Percentiles rank a stretch among this genome's conserved stretches.
phyloP scores from a whole-genome alignment of 2,329 filamentous ascomycete genomes.

The Alternaria panax region DNA sequence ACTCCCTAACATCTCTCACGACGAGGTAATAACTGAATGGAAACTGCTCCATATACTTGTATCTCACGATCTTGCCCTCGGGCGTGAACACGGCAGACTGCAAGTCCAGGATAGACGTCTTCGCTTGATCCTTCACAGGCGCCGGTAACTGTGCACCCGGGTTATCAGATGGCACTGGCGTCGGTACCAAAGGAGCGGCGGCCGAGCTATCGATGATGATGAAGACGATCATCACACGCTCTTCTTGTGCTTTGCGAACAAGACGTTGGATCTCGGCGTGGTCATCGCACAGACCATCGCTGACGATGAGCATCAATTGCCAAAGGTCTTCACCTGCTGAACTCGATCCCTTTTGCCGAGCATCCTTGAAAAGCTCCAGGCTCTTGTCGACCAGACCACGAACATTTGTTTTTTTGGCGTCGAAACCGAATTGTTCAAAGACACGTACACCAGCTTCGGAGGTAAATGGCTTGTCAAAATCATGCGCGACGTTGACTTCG shows the following conservation, averaged over 20 bases:
- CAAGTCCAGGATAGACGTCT: conserved; percentile 81
- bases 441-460: conserved; percentile 83
- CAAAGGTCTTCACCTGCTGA: conserved; percentile 74
- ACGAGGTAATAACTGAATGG: conserved; percentile 98
- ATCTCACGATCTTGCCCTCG: conserved; percentile 76
- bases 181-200: conserved; percentile 11
- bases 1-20: conserved; percentile 87
- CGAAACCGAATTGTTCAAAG: conserved; percentile 84
- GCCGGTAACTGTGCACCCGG: conserved; percentile 14
- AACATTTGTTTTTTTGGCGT: conserved; percentile 87
- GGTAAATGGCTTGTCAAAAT: conserved; percentile 82
- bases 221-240: conserved; percentile 97
- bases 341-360: conserved; percentile 65
- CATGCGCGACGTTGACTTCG: conserved; percentile 82
- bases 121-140: conserved; percentile 55
- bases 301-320: conserved; percentile 93
- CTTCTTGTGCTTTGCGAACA: conserved; percentile 86
- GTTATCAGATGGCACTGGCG: conserved; percentile 5
- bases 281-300: conserved; percentile 90
- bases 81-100: conserved; percentile 84
- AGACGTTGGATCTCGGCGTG: conserved; percentile 84
- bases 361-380: conserved; percentile 81
- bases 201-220: conserved; percentile 81
- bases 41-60: conserved; percentile 92
- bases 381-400: conserved; percentile 77